Conservation (phyloP, 139 green algal genomes). For the Ettlia oleoabundans region DNA sequence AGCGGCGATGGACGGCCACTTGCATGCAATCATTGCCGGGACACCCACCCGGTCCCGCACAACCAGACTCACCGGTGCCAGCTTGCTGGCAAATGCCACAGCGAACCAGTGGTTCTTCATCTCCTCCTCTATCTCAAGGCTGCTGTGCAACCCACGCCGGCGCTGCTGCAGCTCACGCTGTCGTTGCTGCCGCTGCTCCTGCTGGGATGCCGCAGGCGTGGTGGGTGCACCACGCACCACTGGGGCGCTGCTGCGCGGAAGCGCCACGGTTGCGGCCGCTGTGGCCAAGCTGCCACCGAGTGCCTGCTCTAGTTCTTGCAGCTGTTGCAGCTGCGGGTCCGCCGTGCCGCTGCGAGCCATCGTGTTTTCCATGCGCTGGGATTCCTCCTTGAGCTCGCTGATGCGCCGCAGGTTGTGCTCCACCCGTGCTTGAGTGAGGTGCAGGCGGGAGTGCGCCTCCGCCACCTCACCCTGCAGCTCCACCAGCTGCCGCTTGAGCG, state of each 20-base stretch:
- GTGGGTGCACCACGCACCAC: too few species aligned
- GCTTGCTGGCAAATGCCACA: slow-evolving; percentile 43
- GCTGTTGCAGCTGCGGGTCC: background rate
- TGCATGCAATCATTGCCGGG: too few species aligned
- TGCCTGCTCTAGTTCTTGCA: too few species aligned
- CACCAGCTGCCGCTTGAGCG: slow-evolving; percentile 62
- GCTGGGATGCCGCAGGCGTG: background rate
- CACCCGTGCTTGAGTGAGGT: slow-evolving; percentile 60
- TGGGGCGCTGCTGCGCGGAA: too few species aligned
- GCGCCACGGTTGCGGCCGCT: background rate
- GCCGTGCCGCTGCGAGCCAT: background rate
- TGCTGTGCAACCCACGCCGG: slow-evolving; percentile 23
- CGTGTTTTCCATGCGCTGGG: slow-evolving; percentile 30
- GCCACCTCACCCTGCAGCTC: slow-evolving; percentile 70
- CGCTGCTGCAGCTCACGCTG: background rate
- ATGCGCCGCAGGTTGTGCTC: slow-evolving; percentile 77
- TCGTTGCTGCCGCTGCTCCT: too few species aligned
- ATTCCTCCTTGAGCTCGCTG: slow-evolving; percentile 76
- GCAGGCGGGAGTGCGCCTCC: slow-evolving; percentile 55
- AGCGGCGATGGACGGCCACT: too few species aligned
- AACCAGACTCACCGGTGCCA: slow-evolving; percentile 5
- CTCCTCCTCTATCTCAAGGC: slow-evolving; percentile 44
- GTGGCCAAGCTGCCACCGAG: background rate
- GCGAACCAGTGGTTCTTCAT: slow-evolving; percentile 55
- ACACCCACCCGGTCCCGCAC: too few species aligned